Conservation (phyloP, 768 basidiomycete genomes). For the Rhodotorula kratochvilovae region DNA sequence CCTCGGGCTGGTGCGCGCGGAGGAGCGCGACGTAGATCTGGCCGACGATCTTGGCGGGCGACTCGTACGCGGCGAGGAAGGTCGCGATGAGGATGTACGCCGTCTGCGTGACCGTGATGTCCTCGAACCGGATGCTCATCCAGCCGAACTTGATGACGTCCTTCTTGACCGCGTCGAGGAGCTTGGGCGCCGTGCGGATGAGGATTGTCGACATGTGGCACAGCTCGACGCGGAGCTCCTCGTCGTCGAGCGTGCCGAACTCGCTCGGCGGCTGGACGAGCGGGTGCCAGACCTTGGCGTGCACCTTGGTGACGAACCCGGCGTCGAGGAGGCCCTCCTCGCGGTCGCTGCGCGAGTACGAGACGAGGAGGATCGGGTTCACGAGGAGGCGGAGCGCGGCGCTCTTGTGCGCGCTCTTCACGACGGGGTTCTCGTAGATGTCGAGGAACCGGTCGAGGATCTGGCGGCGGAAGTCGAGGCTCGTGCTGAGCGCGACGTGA, state of each 20-base stretch:
- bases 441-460: conserved; percentile 76
- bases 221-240: conserved; percentile 83
- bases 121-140: conserved; percentile 74
- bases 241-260: conserved; percentile 55
- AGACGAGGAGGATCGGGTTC: conserved; percentile 76
- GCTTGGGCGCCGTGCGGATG: conserved; percentile 73
- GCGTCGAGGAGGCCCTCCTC: conserved; percentile 60
- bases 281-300: conserved; percentile 74
- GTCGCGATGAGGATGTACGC: conserved; percentile 78
- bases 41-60: conserved; percentile 83
- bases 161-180: conserved; percentile 77
- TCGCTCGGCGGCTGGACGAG: conserved; percentile 56
- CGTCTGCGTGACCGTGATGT: conserved; percentile 85
- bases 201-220: conserved; percentile 82
- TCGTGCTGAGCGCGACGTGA: conserved; percentile 70
- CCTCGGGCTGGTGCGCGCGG: conserved; percentile 73
- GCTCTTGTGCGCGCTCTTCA: conserved; percentile 69
- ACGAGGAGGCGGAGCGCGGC: conserved; percentile 65
- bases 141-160: conserved; percentile 91
- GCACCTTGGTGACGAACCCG: conserved; percentile 65
- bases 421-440: conserved; percentile 63
- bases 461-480: conserved; percentile 65
- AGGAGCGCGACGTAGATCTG: conserved; percentile 86
- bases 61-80: conserved; percentile 84
- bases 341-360: conserved; percentile 59